Evolutionary conservation across 345 rosid genomes (phyloP).

Genomic region (Bruguiera parviflora): DNA sequence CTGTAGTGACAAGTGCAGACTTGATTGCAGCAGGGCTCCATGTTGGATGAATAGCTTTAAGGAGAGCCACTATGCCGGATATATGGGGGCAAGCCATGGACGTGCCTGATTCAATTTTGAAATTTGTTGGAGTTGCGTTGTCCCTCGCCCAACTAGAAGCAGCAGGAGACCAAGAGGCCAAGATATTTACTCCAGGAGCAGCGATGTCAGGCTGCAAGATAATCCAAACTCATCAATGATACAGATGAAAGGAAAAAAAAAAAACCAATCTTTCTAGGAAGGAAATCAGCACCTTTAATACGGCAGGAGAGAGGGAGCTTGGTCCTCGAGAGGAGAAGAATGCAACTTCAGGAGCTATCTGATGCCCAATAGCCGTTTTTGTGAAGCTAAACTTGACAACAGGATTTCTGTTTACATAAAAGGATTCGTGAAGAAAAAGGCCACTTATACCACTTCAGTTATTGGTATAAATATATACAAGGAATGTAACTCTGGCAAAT

Average conservation of each 20-base stretch:
- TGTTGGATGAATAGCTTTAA: slow-evolving; percentile 42
- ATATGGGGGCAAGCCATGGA: slow-evolving; percentile 64
- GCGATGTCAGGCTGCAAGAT: slow-evolving; percentile 53
- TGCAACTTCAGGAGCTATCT: slow-evolving; percentile 51
- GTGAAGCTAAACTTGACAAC: slow-evolving; percentile 40
- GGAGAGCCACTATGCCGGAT: slow-evolving; percentile 50
- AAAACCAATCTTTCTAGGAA: neutral
- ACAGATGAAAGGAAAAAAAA: neutral
- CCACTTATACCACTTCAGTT: neutral
- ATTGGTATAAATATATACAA: neutral
- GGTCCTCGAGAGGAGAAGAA: slow-evolving; percentile 61
- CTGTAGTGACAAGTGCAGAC: slow-evolving; percentile 55
- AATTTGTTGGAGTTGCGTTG: slow-evolving; percentile 18
- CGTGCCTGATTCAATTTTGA: slow-evolving; percentile 50
- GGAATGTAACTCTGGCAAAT: too few species aligned
- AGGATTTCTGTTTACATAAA: slow-evolving; percentile 36
- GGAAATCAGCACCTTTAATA: slow-evolving; percentile 39
- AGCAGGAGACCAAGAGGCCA: slow-evolving; percentile 59
- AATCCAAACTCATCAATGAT: neutral
- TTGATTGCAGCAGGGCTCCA: slow-evolving; percentile 61
- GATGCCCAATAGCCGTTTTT: slow-evolving; percentile 37
- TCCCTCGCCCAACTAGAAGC: slow-evolving; percentile 9
- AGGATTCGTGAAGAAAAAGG: slow-evolving; percentile 6
- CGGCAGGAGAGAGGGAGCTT: slow-evolving; percentile 48
- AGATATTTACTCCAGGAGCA: slow-evolving; percentile 59